phyloP scores from a whole-genome alignment of 306 rosid genomes.

The Astragalus glycyphyllos region DNA sequence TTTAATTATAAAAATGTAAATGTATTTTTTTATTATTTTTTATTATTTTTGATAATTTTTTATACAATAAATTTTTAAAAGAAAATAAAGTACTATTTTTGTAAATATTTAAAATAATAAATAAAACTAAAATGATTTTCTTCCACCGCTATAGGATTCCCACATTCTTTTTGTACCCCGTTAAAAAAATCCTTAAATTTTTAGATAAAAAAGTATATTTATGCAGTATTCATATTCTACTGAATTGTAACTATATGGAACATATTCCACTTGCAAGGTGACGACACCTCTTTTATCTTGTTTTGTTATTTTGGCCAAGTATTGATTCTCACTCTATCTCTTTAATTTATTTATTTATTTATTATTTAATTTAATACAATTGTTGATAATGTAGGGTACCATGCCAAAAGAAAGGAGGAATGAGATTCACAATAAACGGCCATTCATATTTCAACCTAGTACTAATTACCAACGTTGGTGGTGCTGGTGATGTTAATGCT shows the following conservation, averaged over 20 bases:
- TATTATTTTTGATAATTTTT: not conserved
- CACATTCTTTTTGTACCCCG: not conserved
- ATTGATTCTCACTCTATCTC: not conserved
- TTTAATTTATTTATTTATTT: too few relatives aligned
- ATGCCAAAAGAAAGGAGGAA: conserved; percentile 75
- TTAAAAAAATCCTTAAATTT: not conserved
- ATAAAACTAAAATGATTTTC: not conserved
- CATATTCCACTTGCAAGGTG: conserved; percentile 12
- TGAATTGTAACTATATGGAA: conserved; percentile 10
- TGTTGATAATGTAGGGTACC: conserved; percentile 57
- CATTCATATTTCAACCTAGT: conserved; percentile 78
- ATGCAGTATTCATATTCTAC: conserved; percentile 6
- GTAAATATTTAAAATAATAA: not conserved
- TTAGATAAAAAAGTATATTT: not conserved
- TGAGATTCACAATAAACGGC: conserved; percentile 85
- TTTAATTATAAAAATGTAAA: not conserved
- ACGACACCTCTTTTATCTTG: conserved; percentile 13
- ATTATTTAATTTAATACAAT: not conserved
- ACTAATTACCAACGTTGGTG: conserved; percentile 81
- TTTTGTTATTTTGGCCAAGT: not conserved
- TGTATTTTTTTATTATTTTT: not conserved
- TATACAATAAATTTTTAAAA: not conserved
- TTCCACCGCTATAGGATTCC: not conserved
- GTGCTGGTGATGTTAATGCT: conserved; percentile 74
- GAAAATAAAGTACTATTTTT: not conserved